Percentiles rank a stretch among this genome's conserved stretches.
Conservation (phyloP, 2,329 filamentous ascomycete genomes). For the Xylariaceae sp. region DNA sequence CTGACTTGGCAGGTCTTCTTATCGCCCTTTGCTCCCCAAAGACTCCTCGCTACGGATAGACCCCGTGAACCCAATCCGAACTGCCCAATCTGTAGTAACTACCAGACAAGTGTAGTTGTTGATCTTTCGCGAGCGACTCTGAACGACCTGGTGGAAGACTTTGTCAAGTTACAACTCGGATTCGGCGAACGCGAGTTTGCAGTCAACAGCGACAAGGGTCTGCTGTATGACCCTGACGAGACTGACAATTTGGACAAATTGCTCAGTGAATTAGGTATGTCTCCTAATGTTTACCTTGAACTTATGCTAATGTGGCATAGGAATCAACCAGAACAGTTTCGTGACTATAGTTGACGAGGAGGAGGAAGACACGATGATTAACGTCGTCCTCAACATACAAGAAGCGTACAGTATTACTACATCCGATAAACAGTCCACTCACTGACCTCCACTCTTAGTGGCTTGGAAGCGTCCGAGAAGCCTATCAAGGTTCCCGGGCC, state of each 20-base stretch:
- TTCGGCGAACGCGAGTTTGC: slow-evolving; percentile 79
- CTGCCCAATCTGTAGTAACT: slow-evolving; percentile 80
- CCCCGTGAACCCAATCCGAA: slow-evolving; percentile 68
- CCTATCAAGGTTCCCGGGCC: slow-evolving; percentile 49
- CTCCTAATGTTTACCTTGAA: neutral
- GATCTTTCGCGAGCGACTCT: slow-evolving; percentile 73
- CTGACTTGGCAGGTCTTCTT: slow-evolving; percentile 64
- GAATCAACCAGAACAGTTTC: slow-evolving; percentile 70
- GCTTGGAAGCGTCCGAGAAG: slow-evolving; percentile 42
- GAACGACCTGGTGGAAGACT: slow-evolving; percentile 71
- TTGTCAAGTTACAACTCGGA: slow-evolving; percentile 67
- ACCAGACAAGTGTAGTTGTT: slow-evolving; percentile 63
- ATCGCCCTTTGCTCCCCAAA: slow-evolving; percentile 60
- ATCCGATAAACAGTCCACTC: slow-evolving; percentile 19
- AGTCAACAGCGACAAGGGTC: slow-evolving; percentile 68
- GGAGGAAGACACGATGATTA: slow-evolving; percentile 70
- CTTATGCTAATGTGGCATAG: slow-evolving; percentile 37
- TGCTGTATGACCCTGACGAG: slow-evolving; percentile 88
- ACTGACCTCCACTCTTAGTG: slow-evolving; percentile 19
- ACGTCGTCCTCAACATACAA: slow-evolving; percentile 71
- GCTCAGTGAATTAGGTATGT: slow-evolving; percentile 68
- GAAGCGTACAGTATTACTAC: slow-evolving; percentile 49
- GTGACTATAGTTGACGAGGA: slow-evolving; percentile 84
- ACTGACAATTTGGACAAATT: slow-evolving; percentile 82
- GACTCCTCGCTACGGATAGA: slow-evolving; percentile 57